Evolutionary conservation across 306 rosid genomes (phyloP), one percentile per base, ranked within the genome.

Genomic region (Begonia masoniana): DNA sequence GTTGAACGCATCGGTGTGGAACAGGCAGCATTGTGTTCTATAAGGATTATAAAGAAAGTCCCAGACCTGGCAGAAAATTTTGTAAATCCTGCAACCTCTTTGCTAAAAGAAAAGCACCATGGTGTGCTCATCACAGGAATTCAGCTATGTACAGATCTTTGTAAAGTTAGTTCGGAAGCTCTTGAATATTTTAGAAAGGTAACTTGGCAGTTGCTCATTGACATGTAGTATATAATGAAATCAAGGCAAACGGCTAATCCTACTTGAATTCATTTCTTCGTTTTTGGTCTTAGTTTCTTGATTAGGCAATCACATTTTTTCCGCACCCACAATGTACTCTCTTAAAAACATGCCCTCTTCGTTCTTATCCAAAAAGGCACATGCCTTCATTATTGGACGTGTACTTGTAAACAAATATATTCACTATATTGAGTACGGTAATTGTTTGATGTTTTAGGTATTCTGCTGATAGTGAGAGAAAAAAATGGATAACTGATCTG

Each of bases 51-150:
- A 71, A 91, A 59, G 92, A 91, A 91, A 72, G 99, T 91, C 61
- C 99, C 99, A 51, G 99, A 91, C 68, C 70, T 91, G 82, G 96
- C 95, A 4, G 99, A 91, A 72, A 91, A 79, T 70, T 86, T 91
- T 72, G 73, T 91, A 62, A 83, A 83, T 62, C 82, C 96, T 62
- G 85, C 99, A 63, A 85, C 84, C 68, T 61, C 88, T 50, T 83
- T 91, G 68, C 92, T 91, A 53, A 81, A 74, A 81, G 99, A 86
- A 85, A 91, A 91, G 63, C 96, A 91, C 68, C 99, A 91, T 55
- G 99, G 99, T 14, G 99, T 86, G 66, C 70, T 91, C 71, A 86
- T 91, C 61, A 86, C 99, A 51, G 99, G 94, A 54, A 82, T 91
- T 79, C 99, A 83, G 68, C 95, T 91, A 69, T 83, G 99, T 81